These are phyloP conservation scores for Chlamydomonas reinhardtii DNA, from an alignment of 163 green algal species.

Conservation along the genomic window DNA sequence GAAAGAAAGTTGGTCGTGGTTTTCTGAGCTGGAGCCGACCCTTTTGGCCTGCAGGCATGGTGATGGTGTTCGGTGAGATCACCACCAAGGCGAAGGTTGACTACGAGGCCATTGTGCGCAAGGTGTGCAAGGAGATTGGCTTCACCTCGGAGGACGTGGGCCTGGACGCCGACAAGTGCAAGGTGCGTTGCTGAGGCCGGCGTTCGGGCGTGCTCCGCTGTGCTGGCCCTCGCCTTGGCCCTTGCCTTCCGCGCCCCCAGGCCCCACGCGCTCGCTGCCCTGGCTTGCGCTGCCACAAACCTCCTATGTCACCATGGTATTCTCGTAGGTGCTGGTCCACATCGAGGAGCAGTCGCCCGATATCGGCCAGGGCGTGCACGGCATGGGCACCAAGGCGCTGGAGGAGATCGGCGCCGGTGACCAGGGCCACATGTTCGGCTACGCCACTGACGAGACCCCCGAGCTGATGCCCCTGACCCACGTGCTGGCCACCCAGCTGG, in stretches of 20 bases:
- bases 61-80: constrained; percentile 99
- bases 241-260: too few relatives aligned
- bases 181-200: constrained; percentile 63
- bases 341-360: constrained; percentile 99
- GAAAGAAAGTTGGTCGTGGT: too few relatives aligned
- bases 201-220: too few relatives aligned
- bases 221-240: too few relatives aligned
- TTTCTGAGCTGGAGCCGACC: too few relatives aligned
- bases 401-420: constrained; percentile 99
- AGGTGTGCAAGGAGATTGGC: constrained; percentile 91
- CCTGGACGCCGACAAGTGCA: constrained; percentile 97
- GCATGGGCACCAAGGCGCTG: constrained; percentile 98
- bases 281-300: too few relatives aligned
- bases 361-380: constrained; percentile 99
- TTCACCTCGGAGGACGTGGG: constrained; percentile 97
- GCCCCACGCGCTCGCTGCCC: too few relatives aligned
- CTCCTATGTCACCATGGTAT: too few relatives aligned
- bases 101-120: constrained; percentile 96
- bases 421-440: constrained; percentile 99
- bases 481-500: constrained; percentile 95
- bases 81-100: constrained; percentile 99
- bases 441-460: constrained; percentile 95
- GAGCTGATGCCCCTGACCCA: constrained; percentile 99
- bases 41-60: constrained; percentile 80
- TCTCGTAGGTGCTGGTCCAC: constrained; percentile 91